Base-by-base conservation (phyloP, 2,329 filamentous ascomycete species). In the Phialophora macrospora region DNA sequence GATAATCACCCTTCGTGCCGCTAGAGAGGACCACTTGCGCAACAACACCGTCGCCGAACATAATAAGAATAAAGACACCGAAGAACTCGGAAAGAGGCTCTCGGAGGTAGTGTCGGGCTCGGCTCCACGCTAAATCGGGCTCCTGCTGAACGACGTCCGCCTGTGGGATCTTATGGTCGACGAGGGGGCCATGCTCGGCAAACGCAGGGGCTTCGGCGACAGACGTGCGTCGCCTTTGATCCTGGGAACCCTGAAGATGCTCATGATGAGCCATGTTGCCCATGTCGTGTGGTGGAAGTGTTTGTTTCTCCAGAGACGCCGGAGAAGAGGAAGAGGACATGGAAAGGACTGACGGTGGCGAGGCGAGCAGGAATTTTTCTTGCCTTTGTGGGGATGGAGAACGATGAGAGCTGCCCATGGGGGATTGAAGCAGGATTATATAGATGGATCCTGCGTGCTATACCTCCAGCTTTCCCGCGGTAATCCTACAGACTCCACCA, bases 11-110 rank as follows among this genome's bases (percentile, higher is more conserved):
- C 63, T 79, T 80, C 60, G 76, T 67, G n/a, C 71, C 74, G 49
- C 74, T 69, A 65, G 85, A 88, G 12, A 91, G 81, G 0, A 87
- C 78, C 0, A 90, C 88, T 75, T 91, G 89, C 2, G 89, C 89
- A 22, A 91, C 87, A 62, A 86, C 86, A n/a, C 87, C 88, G 67
- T 91, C 85, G 3, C 89, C 89, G 71, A 91, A 91, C 48, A 91
- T 77, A 65, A 91, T 80, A 68, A 91, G 76, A 62, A 89, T 83
- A 79, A 91, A 87, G 12, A 86, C 88, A 7, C 88, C 88, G 57
- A 88, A 83, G 77, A 90, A 90, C 70, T 91, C 88, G 0, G 86
- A 85, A 69, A 90, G 86, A 1, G 83, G 83, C 68, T 90, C 87
- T 65, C 83, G 81, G 44, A 84, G 78, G 30, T 76, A 71, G 22